phyloP scores from a whole-genome alignment of 768 basidiomycete species.

The Termitomyces sp. region DNA sequence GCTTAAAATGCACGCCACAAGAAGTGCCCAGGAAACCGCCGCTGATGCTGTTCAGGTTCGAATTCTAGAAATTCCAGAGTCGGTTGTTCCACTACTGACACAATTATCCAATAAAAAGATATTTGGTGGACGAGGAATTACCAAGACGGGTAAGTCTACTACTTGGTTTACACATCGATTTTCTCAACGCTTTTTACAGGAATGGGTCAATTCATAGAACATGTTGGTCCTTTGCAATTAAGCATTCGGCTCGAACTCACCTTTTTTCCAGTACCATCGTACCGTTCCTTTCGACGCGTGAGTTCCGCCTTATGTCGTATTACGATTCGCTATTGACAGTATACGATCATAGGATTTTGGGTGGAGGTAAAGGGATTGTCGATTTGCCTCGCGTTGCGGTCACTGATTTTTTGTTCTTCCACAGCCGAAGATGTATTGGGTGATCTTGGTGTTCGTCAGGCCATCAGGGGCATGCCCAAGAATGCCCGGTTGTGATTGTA shows the following conservation, averaged over 20 bases:
- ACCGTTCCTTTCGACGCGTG: constrained; percentile 61
- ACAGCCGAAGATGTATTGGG: constrained; percentile 73
- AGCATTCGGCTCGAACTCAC: constrained; percentile 11
- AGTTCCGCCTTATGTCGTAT: constrained; percentile 14
- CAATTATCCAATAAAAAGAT: constrained; percentile 30
- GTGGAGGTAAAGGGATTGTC: constrained; percentile 42
- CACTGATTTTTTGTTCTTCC: constrained; percentile 4
- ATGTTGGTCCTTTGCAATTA: constrained; percentile 29
- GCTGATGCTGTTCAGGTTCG: constrained; percentile 62
- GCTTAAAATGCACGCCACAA: constrained; percentile 64
- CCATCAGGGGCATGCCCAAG: constrained; percentile 70
- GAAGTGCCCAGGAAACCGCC: constrained; percentile 58
- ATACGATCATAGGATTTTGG: constrained; percentile 41
- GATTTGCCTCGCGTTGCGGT: neutral
- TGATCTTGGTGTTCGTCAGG: constrained; percentile 80
- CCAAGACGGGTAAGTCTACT: constrained; percentile 58
- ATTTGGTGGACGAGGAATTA: constrained; percentile 86
- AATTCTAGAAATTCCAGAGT: neutral
- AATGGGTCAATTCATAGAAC: constrained; percentile 68
- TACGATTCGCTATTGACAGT: neutral
- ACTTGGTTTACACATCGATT: neutral
- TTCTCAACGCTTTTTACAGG: constrained; percentile 21
- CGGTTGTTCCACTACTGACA: neutral
- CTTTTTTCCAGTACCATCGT: constrained; percentile 48
- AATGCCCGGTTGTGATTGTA: constrained; percentile 51